These are phyloP conservation scores for Phytophthora sansomeana DNA, from an alignment of 352 stramenopile species.

Conservation along the genomic window DNA sequence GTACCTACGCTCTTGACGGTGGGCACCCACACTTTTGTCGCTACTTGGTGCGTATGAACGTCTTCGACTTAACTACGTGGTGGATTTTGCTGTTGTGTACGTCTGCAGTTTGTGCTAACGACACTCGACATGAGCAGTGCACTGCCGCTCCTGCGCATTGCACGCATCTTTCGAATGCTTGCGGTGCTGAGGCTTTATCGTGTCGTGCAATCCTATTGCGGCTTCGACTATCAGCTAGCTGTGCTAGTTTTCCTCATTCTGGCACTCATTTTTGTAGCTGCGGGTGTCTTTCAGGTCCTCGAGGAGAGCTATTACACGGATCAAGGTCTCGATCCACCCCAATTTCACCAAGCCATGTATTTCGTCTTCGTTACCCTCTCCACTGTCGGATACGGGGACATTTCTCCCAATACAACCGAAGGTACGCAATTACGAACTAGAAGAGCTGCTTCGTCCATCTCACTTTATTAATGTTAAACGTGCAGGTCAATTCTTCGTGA, in stretches of 20 bases:
- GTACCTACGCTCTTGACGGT: conserved; percentile 51
- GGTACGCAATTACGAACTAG: conserved; percentile 30
- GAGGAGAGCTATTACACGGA: conserved; percentile 62
- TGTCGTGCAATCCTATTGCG: conserved; percentile 58
- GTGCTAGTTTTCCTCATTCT: conserved; percentile 69
- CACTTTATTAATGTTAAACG: too few species aligned
- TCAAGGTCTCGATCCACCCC: conserved; percentile 34
- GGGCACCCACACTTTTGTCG: background rate
- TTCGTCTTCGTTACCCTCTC: conserved; percentile 76
- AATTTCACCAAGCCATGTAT: conserved; percentile 73
- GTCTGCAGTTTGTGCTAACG: conserved; percentile 25
- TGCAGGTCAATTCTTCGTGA: conserved; percentile 66
- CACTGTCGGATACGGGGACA: conserved; percentile 71
- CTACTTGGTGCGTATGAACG: background rate
- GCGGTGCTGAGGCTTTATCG: conserved; percentile 65
- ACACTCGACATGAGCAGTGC: conserved; percentile 37
- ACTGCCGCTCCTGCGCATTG: conserved; percentile 57
- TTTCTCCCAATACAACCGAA: conserved; percentile 53
- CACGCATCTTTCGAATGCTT: conserved; percentile 67
- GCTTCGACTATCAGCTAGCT: conserved; percentile 68
- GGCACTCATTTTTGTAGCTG: conserved; percentile 65
- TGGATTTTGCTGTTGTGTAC: background rate
- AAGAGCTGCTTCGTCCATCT: too few species aligned
- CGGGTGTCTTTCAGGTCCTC: conserved; percentile 66
- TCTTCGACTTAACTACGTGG: background rate